Base-by-base conservation (phyloP, 2,329 filamentous ascomycete genomes). In the Penicillium crustosum region DNA sequence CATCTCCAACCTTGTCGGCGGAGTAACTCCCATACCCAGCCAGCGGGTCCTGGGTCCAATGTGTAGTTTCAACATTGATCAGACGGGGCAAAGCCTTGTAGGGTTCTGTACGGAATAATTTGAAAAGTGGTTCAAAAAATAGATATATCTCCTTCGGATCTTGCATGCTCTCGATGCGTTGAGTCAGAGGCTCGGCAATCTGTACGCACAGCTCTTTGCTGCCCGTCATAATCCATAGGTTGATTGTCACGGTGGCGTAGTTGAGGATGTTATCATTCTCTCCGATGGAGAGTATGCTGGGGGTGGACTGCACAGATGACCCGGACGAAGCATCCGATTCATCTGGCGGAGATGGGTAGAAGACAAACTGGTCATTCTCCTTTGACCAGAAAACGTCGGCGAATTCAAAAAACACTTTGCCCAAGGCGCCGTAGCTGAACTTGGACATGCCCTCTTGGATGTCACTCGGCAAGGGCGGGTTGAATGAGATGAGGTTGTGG, bases 311-410 rank as follows among this genome's bases (percentile, higher is more conserved):
- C 41, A 63, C 58, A 7, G 66, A 70, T 15, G 68, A 68, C 50
- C 70, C 69, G 54, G 73, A 72, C 3, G 39, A 45, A 43, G 71
- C 62, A 10, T 68, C 68, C 7, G 66, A 57, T 52, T 63, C 61
- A 8, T 71, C 73, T 7, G 70, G 61, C 3, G 76, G 76, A 15
- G 75, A 73, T 1, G 76, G 76, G 51, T 77, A 78, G 66, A 73
- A 78, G 48, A 78, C 75, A 62, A 78, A 78, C 59, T 78, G 76
- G 65, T 78, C 76, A 59, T 78, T 76, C 53, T 78, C 76, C 56
- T 78, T 78, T 29, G 74, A 70, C 76, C 76, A 78, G 66, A 78
- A 78, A 31, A 78, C 72, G 36, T 78, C 75, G 43, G 66, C 66
- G 53, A 78, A 78, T 54, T 78, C 75, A 55, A 78, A 75, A 56